Percentiles rank a stretch among this genome's conserved stretches.
Conservation (phyloP, 2,329 filamentous ascomycete species). For the Helotiales sp. region DNA sequence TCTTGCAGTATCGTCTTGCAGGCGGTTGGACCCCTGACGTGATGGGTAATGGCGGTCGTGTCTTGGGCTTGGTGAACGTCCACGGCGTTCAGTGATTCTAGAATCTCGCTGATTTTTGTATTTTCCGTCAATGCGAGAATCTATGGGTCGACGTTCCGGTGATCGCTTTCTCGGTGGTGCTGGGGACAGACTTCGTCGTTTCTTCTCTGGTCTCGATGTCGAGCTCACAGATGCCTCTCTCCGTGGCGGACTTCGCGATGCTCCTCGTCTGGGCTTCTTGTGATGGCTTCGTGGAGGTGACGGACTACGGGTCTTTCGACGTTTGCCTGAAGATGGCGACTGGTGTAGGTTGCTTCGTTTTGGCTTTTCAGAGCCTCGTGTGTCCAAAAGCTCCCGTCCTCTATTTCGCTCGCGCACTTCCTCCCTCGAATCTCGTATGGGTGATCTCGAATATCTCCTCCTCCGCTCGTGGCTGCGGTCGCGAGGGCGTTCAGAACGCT, state of each 20-base stretch:
- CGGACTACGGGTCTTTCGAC: slow-evolving; percentile 36
- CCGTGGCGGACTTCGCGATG: slow-evolving; percentile 34
- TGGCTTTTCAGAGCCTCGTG: slow-evolving; percentile 35
- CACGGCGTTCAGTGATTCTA: slow-evolving; percentile 27
- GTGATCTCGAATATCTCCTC: slow-evolving; percentile 32
- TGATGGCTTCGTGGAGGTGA: slow-evolving; percentile 35
- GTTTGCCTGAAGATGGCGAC: slow-evolving; percentile 35
- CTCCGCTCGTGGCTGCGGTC: slow-evolving; percentile 34
- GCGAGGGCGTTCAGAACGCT: slow-evolving; percentile 28
- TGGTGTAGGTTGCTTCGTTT: slow-evolving; percentile 31
- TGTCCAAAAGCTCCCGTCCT: slow-evolving; percentile 37
- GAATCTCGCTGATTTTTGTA: slow-evolving; percentile 30
- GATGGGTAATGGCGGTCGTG: slow-evolving; percentile 24
- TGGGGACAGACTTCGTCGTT: slow-evolving; percentile 30
- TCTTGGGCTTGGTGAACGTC: slow-evolving; percentile 32
- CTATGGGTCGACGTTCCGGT: slow-evolving; percentile 24
- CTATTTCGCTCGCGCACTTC: slow-evolving; percentile 36
- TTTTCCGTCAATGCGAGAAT: slow-evolving; percentile 23
- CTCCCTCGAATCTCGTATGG: slow-evolving; percentile 31
- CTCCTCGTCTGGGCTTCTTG: slow-evolving; percentile 33
- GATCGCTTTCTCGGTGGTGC: slow-evolving; percentile 31
- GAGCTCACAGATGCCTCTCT: slow-evolving; percentile 22
- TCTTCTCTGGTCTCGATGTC: slow-evolving; percentile 28
- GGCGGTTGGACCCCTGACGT: slow-evolving; percentile 23
- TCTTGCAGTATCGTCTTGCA: slow-evolving; percentile 16